Percentiles rank a stretch among this genome's conserved stretches.
These are phyloP conservation scores for Neurospora sp. DNA, from an alignment of 495 filamentous ascomycete species.

Conservation along the genomic window DNA sequence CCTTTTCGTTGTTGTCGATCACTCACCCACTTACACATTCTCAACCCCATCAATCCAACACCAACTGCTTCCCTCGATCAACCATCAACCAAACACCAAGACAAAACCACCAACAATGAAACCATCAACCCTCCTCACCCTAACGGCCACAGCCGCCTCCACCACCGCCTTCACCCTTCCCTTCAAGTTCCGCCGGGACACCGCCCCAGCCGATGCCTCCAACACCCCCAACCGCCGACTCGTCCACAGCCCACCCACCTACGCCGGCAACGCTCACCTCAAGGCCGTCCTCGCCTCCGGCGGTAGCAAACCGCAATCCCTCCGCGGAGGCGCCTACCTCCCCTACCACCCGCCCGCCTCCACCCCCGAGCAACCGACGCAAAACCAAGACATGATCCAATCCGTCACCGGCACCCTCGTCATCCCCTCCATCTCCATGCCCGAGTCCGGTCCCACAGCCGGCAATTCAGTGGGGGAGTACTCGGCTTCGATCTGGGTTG, in stretches of 20 bases:
- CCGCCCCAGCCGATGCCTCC: background rate
- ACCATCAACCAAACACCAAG: background rate
- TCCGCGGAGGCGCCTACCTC: slow-evolving; percentile 11
- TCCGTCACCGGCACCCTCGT: slow-evolving; percentile 7
- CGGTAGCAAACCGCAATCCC: background rate
- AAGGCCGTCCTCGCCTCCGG: background rate
- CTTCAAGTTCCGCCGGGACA: background rate
- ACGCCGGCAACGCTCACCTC: background rate
- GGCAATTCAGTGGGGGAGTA: slow-evolving; percentile 10
- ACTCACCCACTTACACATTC: background rate
- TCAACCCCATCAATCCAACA: background rate
- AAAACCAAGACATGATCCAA: slow-evolving; percentile 1
- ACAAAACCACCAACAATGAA: background rate
- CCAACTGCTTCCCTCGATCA: background rate
- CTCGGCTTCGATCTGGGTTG: slow-evolving; percentile 20
- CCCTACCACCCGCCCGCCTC: background rate
- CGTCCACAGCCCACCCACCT: slow-evolving; percentile 1
- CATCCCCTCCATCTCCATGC: slow-evolving; percentile 11
- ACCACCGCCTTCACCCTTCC: background rate
- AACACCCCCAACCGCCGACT: background rate
- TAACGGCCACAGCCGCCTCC: background rate
- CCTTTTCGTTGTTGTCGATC: background rate
- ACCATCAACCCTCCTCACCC: slow-evolving; percentile 5
- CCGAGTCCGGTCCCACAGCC: slow-evolving; percentile 14
- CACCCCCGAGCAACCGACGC: background rate